phyloP scores from a whole-genome alignment of 257 asterid species.

The Lithospermum erythrorhizon region DNA sequence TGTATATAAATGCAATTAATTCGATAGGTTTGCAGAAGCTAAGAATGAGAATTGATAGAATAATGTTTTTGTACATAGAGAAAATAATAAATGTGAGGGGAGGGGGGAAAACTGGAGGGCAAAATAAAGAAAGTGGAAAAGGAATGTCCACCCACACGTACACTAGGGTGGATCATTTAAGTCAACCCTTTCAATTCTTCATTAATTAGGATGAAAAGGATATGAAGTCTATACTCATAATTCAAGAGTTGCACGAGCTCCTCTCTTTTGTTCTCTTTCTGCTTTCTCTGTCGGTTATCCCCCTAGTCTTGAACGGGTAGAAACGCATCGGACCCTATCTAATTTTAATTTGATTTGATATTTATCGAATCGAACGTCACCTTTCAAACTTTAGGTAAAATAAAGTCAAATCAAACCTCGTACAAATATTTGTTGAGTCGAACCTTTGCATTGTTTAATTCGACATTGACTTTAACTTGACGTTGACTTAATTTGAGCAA shows the following conservation, averaged over 20 bases:
- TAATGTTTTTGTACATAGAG: conserved; percentile 7
- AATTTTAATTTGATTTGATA: too few species aligned
- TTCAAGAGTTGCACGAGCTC: conserved; percentile 71
- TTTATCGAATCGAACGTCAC: too few species aligned
- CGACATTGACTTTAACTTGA: too few species aligned
- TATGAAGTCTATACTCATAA: conserved; percentile 41
- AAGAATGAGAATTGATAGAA: too few species aligned
- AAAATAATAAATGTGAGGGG: conserved; percentile 16
- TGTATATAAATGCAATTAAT: too few species aligned
- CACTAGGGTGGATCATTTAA: conserved; percentile 34
- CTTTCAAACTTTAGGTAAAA: too few species aligned
- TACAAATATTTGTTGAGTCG: too few species aligned
- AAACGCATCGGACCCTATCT: too few species aligned
- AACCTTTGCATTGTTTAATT: too few species aligned
- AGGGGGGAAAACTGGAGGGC: not conserved
- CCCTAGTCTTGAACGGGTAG: not conserved
- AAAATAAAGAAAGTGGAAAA: conserved; percentile 1
- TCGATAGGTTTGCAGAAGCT: too few species aligned
- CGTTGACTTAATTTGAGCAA: too few species aligned
- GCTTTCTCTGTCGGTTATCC: conserved; percentile 14
- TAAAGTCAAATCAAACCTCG: too few species aligned
- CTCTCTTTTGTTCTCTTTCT: conserved; percentile 45
- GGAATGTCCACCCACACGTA: conserved; percentile 64
- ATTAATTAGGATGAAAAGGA: conserved; percentile 17
- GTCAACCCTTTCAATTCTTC: conserved; percentile 35